These are phyloP conservation scores for Candida michaelii DNA, from an alignment of 805 yeast genomes.

Conservation along the genomic window DNA sequence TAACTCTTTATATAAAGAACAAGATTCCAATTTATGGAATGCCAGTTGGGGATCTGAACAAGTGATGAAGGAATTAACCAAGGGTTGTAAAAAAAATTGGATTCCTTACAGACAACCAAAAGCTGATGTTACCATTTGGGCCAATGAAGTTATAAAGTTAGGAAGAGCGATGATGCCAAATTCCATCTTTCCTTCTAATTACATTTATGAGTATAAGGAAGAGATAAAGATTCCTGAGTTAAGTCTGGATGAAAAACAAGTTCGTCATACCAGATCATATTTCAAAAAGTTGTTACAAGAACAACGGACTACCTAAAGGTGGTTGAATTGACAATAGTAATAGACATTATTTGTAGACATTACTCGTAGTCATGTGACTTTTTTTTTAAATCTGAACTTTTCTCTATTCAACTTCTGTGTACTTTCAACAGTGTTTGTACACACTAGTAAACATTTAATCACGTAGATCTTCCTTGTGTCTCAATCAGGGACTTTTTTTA, in stretches of 20 bases:
- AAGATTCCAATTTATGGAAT: slow-evolving; percentile 48
- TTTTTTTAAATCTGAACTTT: no score
- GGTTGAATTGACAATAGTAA: no score
- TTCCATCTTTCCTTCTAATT: slow-evolving; percentile 39
- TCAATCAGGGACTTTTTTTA: no score
- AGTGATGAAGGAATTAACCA: slow-evolving; percentile 62
- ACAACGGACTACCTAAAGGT: not conserved
- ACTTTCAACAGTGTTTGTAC: no score
- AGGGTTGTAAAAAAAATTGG: slow-evolving; percentile 72
- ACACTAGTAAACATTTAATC: no score
- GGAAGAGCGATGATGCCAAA: slow-evolving; percentile 65
- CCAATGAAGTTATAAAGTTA: slow-evolving; percentile 59
- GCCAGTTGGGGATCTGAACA: slow-evolving; percentile 62
- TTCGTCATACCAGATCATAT: slow-evolving; percentile 41
- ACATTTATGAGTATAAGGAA: slow-evolving; percentile 30
- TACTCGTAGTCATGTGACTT: no score
- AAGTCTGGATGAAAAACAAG: slow-evolving; percentile 27
- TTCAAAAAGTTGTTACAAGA: slow-evolving; percentile 24
- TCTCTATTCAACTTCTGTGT: no score
- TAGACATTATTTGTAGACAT: no score
- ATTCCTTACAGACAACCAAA: slow-evolving; percentile 53
- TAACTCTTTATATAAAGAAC: slow-evolving; percentile 29
- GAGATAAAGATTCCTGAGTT: slow-evolving; percentile 18
- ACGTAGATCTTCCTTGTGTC: no score
- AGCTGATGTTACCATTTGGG: slow-evolving; percentile 56